phyloP scores from a whole-genome alignment of 176 grass and related monocot genomes.

The Canna indica region DNA sequence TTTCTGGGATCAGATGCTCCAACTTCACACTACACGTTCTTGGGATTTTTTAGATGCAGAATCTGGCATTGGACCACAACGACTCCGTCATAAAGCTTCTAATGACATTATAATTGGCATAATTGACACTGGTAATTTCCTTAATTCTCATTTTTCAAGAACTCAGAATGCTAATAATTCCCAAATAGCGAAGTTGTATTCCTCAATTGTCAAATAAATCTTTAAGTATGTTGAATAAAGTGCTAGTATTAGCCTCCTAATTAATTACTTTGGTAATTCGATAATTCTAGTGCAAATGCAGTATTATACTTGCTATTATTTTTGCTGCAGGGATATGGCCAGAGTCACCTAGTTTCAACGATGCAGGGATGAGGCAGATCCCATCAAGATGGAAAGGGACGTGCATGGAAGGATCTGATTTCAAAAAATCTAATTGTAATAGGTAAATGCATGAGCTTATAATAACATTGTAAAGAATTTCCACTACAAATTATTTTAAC shows the following conservation, averaged over 20 bases:
- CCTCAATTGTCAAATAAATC: not conserved
- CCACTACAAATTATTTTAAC: no score
- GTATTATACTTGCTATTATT: no score
- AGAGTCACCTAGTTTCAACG: constrained; percentile 77
- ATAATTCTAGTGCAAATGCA: no score
- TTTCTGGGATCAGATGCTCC: constrained; percentile 59
- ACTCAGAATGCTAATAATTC: not conserved
- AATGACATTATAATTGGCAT: constrained; percentile 72
- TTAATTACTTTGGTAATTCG: not conserved
- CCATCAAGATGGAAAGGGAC: constrained; percentile 76
- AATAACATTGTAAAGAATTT: not conserved
- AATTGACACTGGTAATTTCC: constrained; percentile 53
- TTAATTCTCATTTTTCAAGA: not conserved
- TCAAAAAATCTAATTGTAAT: constrained; percentile 81
- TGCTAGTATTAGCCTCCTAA: no score
- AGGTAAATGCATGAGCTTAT: constrained; percentile 35
- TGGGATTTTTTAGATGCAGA: constrained; percentile 82
- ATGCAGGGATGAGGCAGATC: constrained; percentile 53
- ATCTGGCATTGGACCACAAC: constrained; percentile 51
- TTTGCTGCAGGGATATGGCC: constrained; percentile 61
- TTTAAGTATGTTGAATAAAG: no score
- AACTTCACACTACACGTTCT: constrained; percentile 91
- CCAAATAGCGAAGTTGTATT: not conserved
- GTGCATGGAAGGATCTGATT: constrained; percentile 94
- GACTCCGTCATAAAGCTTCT: constrained; percentile 55